These are phyloP conservation scores for Oxytropis ochrocephala DNA, from an alignment of 306 rosid genomes.

Conservation along the genomic window DNA sequence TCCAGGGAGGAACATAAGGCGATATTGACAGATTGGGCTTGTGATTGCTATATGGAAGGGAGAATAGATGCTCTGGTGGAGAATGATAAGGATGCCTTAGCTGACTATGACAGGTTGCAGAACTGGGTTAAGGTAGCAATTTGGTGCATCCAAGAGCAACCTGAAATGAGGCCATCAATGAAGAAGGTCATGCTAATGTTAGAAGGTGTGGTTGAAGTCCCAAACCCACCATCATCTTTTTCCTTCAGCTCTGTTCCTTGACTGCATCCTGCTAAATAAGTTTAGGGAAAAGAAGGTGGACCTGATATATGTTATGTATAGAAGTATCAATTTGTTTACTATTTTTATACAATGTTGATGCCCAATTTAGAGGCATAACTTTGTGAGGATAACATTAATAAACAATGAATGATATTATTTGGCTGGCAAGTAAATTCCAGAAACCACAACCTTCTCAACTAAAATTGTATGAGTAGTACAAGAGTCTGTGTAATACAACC, in stretches of 20 bases:
- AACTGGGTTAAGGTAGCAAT: constrained; percentile 33
- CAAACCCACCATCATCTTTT: constrained; percentile 29
- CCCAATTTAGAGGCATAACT: too few species aligned
- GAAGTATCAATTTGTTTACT: background rate
- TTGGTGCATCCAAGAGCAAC: constrained; percentile 41
- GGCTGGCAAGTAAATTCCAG: background rate
- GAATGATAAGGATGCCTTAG: constrained; percentile 30
- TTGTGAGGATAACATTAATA: too few species aligned
- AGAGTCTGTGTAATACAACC: background rate
- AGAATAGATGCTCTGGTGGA: constrained; percentile 25
- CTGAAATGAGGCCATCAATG: constrained; percentile 34
- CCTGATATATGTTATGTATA: background rate
- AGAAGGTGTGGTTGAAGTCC: constrained; percentile 28
- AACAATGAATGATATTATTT: too few species aligned
- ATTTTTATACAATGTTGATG: background rate
- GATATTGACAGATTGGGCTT: constrained; percentile 33
- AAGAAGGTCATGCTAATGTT: constrained; percentile 35
- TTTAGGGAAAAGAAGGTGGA: background rate
- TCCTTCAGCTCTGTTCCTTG: background rate
- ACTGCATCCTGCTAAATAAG: background rate
- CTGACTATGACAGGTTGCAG: constrained; percentile 17
- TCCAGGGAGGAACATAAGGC: constrained; percentile 24
- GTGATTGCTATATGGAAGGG: constrained; percentile 30
- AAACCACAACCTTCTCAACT: background rate
- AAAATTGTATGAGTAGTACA: background rate